phyloP scores from a whole-genome alignment of 2,329 filamentous ascomycete genomes.

The Diplodia sapinea region DNA sequence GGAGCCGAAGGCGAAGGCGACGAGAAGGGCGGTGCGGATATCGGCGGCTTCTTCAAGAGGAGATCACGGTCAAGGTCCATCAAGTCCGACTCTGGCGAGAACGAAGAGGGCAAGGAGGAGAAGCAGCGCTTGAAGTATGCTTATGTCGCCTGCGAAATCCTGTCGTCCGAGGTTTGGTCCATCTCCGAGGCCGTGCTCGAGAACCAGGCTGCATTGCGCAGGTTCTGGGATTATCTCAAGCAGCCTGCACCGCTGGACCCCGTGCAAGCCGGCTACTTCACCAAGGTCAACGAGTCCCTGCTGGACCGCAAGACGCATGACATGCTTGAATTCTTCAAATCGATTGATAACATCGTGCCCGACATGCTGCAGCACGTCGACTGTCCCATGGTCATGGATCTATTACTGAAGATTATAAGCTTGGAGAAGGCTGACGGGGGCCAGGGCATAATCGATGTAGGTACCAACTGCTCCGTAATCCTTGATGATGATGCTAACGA shows the following conservation, averaged over 20 bases:
- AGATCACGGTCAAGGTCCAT: slow-evolving; percentile 53
- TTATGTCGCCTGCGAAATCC: slow-evolving; percentile 88
- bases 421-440: slow-evolving; percentile 91
- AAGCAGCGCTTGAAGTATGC: slow-evolving; percentile 93
- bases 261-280: slow-evolving; percentile 95
- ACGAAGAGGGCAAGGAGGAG: slow-evolving; percentile 74
- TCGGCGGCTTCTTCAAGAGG: slow-evolving; percentile 54
- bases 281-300: slow-evolving; percentile 97
- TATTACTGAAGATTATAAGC: slow-evolving; percentile 94
- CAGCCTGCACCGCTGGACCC: slow-evolving; percentile 86
- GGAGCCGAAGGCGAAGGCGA: slow-evolving; percentile 52
- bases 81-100: slow-evolving; percentile 49
- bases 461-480: slow-evolving; percentile 41
- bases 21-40: slow-evolving; percentile 46
- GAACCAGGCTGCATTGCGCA: slow-evolving; percentile 75
- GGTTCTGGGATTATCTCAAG: slow-evolving; percentile 91
- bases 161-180: slow-evolving; percentile 96
- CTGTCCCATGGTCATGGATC: slow-evolving; percentile 97
- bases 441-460: slow-evolving; percentile 89
- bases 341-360: slow-evolving; percentile 78
- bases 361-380: slow-evolving; percentile 93
- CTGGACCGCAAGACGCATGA: slow-evolving; percentile 98
- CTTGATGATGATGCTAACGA: neutral
- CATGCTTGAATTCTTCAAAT: slow-evolving; percentile 90
- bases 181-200: slow-evolving; percentile 92